A percentile compares a stretch with the other conserved stretches of the same genome.
Evolutionary conservation across 805 yeast species (phyloP).

Genomic region (Schizosaccharomyces lindneri): DNA sequence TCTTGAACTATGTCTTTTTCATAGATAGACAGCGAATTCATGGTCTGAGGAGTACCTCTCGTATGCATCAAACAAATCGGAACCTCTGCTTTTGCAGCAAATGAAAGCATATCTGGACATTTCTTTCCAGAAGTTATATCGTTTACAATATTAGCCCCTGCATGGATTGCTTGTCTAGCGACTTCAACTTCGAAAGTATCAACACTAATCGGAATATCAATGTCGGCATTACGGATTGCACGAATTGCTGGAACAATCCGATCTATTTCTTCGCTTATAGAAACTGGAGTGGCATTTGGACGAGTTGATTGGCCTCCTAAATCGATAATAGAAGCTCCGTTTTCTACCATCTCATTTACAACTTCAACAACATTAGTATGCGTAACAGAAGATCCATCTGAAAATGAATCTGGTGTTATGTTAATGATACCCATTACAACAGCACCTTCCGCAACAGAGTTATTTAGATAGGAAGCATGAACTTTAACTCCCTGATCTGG

Average conservation of each 20-base stretch:
- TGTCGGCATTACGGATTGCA: slow-evolving; percentile 26
- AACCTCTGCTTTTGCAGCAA: slow-evolving; percentile 38
- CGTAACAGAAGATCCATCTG: slow-evolving; percentile 48
- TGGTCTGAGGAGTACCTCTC: slow-evolving; percentile 56
- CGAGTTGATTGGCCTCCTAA: slow-evolving; percentile 88
- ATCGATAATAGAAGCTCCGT: slow-evolving; percentile 60
- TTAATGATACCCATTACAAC: slow-evolving; percentile 70
- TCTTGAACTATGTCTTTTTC: slow-evolving; percentile 23
- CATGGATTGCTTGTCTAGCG: slow-evolving; percentile 38
- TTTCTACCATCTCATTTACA: slow-evolving; percentile 25
- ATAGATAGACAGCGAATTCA: slow-evolving; percentile 38
- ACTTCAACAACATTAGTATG: slow-evolving; percentile 19
- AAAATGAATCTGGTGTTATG: slow-evolving; percentile 82
- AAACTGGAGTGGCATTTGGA: slow-evolving; percentile 48
- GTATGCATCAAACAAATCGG: slow-evolving; percentile 68
- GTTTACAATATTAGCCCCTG: slow-evolving; percentile 79
- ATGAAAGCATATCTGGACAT: slow-evolving; percentile 40
- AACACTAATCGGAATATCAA: slow-evolving; percentile 37
- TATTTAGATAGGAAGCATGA: background rate
- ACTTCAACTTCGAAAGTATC: slow-evolving; percentile 68
- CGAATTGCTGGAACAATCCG: slow-evolving; percentile 49
- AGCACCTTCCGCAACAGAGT: background rate
- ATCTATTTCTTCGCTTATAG: slow-evolving; percentile 37
- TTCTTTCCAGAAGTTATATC: slow-evolving; percentile 65
- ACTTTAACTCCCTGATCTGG: background rate